Base-by-base conservation (phyloP, 768 basidiomycete species). In the Tricholomella constricta region DNA sequence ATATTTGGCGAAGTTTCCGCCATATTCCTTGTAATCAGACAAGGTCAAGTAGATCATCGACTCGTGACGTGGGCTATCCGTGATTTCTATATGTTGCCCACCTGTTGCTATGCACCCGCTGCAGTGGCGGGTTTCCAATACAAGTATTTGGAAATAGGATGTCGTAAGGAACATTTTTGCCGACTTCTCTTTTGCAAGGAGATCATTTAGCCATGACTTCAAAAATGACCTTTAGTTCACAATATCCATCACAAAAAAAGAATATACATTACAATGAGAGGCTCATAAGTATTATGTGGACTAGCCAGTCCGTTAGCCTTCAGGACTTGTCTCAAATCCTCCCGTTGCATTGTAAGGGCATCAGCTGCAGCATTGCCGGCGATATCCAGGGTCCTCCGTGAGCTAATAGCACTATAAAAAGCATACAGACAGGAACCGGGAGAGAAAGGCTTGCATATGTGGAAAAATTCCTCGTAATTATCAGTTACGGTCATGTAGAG, bases 181-280 rank as follows among this genome's bases (percentile, higher is more conserved):
- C 19, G 38, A 47, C 7, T 19, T 9, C n/a, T 46, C 52, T 14
- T 47, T 22, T 6, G n/a, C 29, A 23, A 53, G 40, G 7, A 53
- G 32, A 26, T 53, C 45, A 42, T 46, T 52, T 7, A 52, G 7
- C 51, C 51, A 52, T 12, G 51, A 52, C 51, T 52, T 26, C 2
- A 25, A 29, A 29, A 20, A 2, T 12, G 17, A 29, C 14, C 6
- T 19, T 29, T 4, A 9, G 7, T 3, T 27, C 6, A 35, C 6
- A 8, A 15, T 35, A 12, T 15, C 34, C 4, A 35, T 9, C n/a
- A 15, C n/a, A 14, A 35, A 4, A 35, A 15, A 15, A 12, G 34
- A 31, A 11, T 31, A 31, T 11, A 31, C 11, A 6, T 19, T 17
- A 11, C n/a, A 6, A 10, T 17, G 17, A 17, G 22, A n/a, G n/a